Conservation (phyloP, 257 asterid genomes). For the Ehretia macrophylla region DNA sequence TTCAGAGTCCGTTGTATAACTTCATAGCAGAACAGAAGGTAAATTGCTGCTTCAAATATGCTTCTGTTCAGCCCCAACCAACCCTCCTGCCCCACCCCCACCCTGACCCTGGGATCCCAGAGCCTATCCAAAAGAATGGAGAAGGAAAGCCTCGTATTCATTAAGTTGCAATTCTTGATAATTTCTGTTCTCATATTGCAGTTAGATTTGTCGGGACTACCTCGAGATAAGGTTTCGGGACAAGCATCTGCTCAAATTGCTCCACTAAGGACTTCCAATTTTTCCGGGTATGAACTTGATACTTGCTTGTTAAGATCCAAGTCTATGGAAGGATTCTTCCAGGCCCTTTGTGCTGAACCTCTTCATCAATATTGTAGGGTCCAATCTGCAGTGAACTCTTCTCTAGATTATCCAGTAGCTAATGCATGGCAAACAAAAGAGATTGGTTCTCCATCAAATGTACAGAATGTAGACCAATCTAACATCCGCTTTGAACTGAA, state of each 20-base stretch:
- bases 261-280: constrained; percentile 38
- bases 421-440: constrained; percentile 18
- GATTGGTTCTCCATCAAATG: constrained; percentile 17
- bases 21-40: constrained; percentile 72
- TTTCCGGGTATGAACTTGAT: constrained; percentile 39
- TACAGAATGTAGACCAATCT: constrained; percentile 15
- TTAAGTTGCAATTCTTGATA: background rate
- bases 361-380: constrained; percentile 32
- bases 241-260: constrained; percentile 56
- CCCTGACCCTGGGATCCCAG: no score
- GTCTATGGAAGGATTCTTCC: constrained; percentile 8
- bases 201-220: constrained; percentile 74
- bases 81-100: constrained; percentile 3
- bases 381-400: constrained; percentile 26
- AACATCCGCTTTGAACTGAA: constrained; percentile 16
- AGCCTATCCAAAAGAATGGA: no score
- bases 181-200: constrained; percentile 28
- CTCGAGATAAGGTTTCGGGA: constrained; percentile 81
- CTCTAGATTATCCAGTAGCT: constrained; percentile 32
- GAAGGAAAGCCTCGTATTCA: no score
- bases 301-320: constrained; percentile 7
- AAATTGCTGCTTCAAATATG: constrained; percentile 14
- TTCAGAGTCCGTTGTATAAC: constrained; percentile 92
- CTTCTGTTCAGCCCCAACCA: constrained; percentile 10
- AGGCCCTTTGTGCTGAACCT: constrained; percentile 8